Evolutionary conservation across 169 alveolate species (phyloP).

Genomic region (Plasmodium gaboni): DNA sequence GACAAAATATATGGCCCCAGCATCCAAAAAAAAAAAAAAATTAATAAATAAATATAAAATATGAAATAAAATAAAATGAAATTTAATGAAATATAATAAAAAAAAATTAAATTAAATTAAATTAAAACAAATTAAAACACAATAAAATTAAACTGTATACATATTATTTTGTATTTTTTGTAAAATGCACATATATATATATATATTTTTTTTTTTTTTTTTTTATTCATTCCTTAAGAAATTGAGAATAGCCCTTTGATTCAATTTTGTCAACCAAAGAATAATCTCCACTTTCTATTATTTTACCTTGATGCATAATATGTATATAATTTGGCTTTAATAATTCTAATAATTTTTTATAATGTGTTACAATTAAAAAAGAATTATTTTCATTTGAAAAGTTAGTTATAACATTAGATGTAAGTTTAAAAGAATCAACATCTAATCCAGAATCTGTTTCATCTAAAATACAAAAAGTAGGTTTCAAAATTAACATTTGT

Average conservation of each 20-base stretch:
- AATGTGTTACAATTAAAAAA: conserved; percentile 82
- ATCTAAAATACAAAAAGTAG: conserved; percentile 79
- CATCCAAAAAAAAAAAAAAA: no score
- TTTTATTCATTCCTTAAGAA: conserved; percentile 29
- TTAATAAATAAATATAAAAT: no score
- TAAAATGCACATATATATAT: no score
- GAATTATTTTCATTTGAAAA: conserved; percentile 78
- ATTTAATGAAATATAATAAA: no score
- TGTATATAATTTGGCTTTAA: conserved; percentile 78
- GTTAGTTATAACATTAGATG: conserved; percentile 74
- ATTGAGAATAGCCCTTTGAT: conserved; percentile 71
- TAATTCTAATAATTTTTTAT: conserved; percentile 80
- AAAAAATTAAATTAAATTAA: no score
- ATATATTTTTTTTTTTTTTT: neutral
- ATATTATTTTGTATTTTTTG: no score
- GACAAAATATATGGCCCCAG: no score
- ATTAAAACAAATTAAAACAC: no score
- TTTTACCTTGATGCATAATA: conserved; percentile 80
- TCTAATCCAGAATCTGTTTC: conserved; percentile 85
- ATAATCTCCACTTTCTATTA: conserved; percentile 77
- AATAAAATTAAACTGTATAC: no score
- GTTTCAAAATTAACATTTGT: conserved; percentile 80
- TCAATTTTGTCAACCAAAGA: conserved; percentile 78
- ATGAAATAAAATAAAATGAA: no score
- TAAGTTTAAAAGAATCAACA: conserved; percentile 80